phyloP scores from a whole-genome alignment of 257 asterid genomes.

The Rehmannia glutinosa region DNA sequence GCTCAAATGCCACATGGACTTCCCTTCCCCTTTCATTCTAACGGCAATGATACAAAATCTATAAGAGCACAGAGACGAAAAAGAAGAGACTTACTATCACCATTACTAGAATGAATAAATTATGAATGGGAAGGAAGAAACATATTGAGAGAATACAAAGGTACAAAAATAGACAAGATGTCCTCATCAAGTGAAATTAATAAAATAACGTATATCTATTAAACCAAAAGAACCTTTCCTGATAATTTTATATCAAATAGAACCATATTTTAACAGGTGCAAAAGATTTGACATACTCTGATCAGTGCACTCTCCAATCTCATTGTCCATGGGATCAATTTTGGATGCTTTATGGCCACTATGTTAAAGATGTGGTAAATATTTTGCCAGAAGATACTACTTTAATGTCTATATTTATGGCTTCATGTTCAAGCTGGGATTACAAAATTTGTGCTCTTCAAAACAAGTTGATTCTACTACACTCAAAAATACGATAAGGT shows the following conservation, averaged over 20 bases:
- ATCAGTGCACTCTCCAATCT: background rate
- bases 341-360: background rate
- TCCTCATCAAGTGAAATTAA: background rate
- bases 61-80: background rate
- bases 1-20: too few relatives aligned
- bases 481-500: background rate
- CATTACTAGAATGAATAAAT: background rate
- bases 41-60: too few relatives aligned
- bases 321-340: background rate
- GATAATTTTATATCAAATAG: background rate
- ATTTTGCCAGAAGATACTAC: background rate
- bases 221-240: too few relatives aligned
- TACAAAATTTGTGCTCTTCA: background rate
- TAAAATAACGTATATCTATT: background rate
- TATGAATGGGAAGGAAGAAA: background rate
- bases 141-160: background rate
- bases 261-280: background rate
- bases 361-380: background rate
- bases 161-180: background rate
- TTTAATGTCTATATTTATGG: background rate
- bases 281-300: background rate
- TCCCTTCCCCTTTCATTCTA: too few relatives aligned
- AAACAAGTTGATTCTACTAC: background rate
- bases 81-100: background rate
- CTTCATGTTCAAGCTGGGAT: background rate